These are phyloP conservation scores for Yamadazyma sp. DNA, from an alignment of 805 yeast genomes.

Conservation along the genomic window DNA sequence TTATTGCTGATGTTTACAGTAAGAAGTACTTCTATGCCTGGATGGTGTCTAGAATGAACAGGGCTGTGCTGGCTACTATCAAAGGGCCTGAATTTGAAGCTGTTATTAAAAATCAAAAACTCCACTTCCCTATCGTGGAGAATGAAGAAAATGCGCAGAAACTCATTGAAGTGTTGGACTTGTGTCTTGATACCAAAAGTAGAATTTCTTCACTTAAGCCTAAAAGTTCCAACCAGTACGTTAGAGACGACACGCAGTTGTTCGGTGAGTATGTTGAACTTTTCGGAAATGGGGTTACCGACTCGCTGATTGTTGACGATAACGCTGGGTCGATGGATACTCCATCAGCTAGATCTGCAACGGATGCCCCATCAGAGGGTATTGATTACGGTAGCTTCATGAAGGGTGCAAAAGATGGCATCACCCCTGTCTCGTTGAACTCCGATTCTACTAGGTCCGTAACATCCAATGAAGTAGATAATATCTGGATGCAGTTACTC, in stretches of 20 bases:
- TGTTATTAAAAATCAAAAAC: background rate
- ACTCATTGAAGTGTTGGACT: conserved; percentile 7
- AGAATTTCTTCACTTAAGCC: background rate
- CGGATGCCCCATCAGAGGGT: too few relatives aligned
- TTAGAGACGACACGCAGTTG: conserved; percentile 3
- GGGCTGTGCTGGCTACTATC: background rate
- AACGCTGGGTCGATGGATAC: background rate
- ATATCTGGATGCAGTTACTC: conserved; percentile 9
- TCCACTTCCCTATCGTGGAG: conserved; percentile 8
- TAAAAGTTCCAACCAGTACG: background rate
- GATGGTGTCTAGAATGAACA: conserved; percentile 6
- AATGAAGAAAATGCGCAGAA: conserved; percentile 5
- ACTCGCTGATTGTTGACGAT: background rate
- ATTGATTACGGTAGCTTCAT: background rate
- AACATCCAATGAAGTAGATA: conserved; percentile 2
- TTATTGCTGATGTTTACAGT: conserved; percentile 9
- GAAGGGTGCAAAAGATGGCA: background rate
- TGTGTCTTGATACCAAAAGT: conserved; percentile 9
- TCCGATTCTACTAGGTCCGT: background rate
- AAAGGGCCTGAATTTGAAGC: conserved; percentile 4
- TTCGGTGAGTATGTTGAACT: background rate
- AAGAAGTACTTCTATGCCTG: conserved; percentile 11
- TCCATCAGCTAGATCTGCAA: too few relatives aligned
- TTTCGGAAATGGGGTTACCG: background rate
- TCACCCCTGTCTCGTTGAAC: background rate